phyloP scores from a whole-genome alignment of 306 rosid species.

The Cucumis melo region DNA sequence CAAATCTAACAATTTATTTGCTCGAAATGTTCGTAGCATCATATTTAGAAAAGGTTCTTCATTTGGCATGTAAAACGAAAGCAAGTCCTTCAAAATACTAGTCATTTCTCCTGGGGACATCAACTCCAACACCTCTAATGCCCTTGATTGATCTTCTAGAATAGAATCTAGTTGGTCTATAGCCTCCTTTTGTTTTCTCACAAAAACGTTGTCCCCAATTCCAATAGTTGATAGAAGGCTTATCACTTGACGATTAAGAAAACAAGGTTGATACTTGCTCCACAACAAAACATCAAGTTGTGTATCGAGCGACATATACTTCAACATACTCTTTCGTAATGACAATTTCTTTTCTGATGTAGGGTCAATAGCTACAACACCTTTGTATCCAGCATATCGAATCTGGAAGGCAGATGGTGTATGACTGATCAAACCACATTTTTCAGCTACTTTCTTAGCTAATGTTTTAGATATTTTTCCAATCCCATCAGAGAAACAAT shows the following conservation, averaged over 20 bases:
- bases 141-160: conserved; percentile 17
- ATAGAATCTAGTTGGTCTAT: conserved; percentile 14
- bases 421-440: conserved; percentile 12
- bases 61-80: conserved; percentile 17
- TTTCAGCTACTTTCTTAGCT: conserved; percentile 23
- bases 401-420: conserved; percentile 37
- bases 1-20: conserved; percentile 48
- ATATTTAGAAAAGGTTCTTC: conserved; percentile 26
- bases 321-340: conserved; percentile 26
- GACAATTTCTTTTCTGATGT: conserved; percentile 15
- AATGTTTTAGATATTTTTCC: conserved; percentile 25
- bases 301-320: conserved; percentile 17
- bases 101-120: conserved; percentile 22
- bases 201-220: conserved; percentile 8
- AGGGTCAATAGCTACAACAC: conserved; percentile 38
- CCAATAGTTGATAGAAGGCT: conserved; percentile 28
- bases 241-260: conserved; percentile 26
- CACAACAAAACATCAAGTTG: conserved; percentile 21
- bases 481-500: conserved; percentile 36
- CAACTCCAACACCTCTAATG: conserved; percentile 15
- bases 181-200: conserved; percentile 13
- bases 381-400: conserved; percentile 29
- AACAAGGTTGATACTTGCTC: conserved; percentile 32
- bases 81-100: conserved; percentile 20
- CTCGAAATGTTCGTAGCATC: conserved; percentile 24